Evolutionary conservation across 176 grass and related monocot species (phyloP), one percentile per base, ranked within the genome.

Genomic region (Phragmites australis): DNA sequence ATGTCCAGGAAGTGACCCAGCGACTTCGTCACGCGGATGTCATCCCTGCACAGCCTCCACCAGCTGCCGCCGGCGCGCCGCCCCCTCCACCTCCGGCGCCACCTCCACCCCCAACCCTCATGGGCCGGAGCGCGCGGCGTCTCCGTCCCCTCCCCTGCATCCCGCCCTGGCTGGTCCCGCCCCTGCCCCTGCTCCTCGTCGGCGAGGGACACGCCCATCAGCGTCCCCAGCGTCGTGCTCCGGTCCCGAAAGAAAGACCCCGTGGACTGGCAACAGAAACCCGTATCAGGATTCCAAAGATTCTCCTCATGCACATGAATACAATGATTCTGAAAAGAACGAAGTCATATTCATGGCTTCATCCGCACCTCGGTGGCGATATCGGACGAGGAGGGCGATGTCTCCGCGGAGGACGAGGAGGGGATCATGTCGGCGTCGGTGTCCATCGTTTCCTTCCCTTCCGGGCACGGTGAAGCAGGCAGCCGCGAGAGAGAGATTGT

Each of bases 231-330:
- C 46, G 93, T 99, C 40, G 97, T 99, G 84, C 97, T 95, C 42
- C 90, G 81, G 84, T 99, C 97, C 9, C 64, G 93, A 50, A 96
- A 99, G 93, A 99, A 99, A 15, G 97, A 99, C 54, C 97, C 93
- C 19, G 93, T 99, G 34, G 97, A 99, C 97, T 99, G 40, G 25
- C 37, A 67, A 29, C 11, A 55, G 1, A 70, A 57, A 67, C 8
- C 27, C 17, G 31, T 7, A 16, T 25, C 25, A 72, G 43, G 61
- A 60, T 53, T 22, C 5, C 48, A 70, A 85, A 11, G 62, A 46
- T 48, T 78, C 37, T n/a, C n/a, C n/a, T 12, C 63, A 15, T 48
- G 14, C 12, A n/a, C 27, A 21, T n/a, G 40, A 37, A 41, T 48
- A n/a, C 69, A 31, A 14, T 23, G 21, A 14, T 72, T 25, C 5